These are phyloP conservation scores for Aureoboletus auriporus DNA, from an alignment of 768 basidiomycete species.

Conservation along the genomic window DNA sequence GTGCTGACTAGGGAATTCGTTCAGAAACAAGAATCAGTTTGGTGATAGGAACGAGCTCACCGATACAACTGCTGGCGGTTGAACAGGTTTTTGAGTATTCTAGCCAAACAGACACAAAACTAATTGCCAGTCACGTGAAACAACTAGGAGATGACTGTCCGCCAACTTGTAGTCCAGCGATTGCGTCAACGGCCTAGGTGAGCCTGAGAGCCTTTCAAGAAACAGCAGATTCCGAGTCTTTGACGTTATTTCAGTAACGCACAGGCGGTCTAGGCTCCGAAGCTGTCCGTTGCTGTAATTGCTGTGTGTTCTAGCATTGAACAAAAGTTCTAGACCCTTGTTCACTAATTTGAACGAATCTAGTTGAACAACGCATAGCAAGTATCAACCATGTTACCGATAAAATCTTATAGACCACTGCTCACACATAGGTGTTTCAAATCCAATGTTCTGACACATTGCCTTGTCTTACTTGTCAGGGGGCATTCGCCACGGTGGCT, in stretches of 20 bases:
- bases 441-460: too few relatives aligned
- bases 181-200: too few relatives aligned
- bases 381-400: not conserved
- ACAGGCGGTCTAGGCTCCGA: constrained; percentile 9
- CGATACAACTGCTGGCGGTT: not conserved
- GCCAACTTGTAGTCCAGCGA: too few relatives aligned
- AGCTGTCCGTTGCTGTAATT: not conserved
- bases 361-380: constrained; percentile 6
- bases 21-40: not conserved
- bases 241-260: not conserved
- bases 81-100: not conserved
- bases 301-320: not conserved
- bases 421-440: not conserved
- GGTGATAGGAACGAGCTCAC: constrained; percentile 3
- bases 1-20: not conserved
- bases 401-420: too few relatives aligned
- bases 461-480: not conserved
- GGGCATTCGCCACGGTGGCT: not conserved
- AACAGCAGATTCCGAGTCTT: not conserved
- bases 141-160: too few relatives aligned
- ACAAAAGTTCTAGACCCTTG: constrained; percentile 7
- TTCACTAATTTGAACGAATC: not conserved
- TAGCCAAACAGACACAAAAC: not conserved
- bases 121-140: not conserved
- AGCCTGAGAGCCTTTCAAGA: too few relatives aligned